Evolutionary conservation across 306 rosid species (phyloP).

Genomic region (Sechiopsis laciniata): DNA sequence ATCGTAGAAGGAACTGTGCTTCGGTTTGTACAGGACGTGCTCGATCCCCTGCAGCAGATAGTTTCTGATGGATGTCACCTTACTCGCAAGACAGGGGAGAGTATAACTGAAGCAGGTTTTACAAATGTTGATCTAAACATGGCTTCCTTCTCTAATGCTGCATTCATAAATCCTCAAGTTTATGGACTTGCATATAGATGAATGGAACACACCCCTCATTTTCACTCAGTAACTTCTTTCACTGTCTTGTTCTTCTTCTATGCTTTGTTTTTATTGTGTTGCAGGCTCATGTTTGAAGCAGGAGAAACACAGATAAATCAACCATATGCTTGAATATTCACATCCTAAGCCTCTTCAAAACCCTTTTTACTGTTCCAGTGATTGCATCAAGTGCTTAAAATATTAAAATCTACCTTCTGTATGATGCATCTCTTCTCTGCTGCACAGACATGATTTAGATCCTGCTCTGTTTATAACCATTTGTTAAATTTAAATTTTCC

Average conservation of each 20-base stretch:
- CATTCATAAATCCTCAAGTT: slow-evolving; percentile 50
- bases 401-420: neutral
- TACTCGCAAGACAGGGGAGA: slow-evolving; percentile 52
- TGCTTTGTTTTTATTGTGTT: neutral
- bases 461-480: too few species aligned
- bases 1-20: slow-evolving; percentile 59
- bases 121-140: slow-evolving; percentile 46
- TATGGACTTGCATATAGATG: slow-evolving; percentile 66
- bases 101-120: slow-evolving; percentile 58
- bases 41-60: slow-evolving; percentile 71
- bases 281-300: neutral
- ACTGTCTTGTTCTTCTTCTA: slow-evolving; percentile 8
- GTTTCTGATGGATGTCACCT: slow-evolving; percentile 73
- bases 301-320: neutral
- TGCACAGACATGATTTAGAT: neutral
- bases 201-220: neutral
- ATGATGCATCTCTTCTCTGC: neutral
- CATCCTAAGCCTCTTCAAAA: neutral
- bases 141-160: slow-evolving; percentile 42
- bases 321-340: neutral
- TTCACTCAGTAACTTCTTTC: slow-evolving; percentile 5
- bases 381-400: neutral
- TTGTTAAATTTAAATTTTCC: too few species aligned
- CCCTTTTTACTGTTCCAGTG: neutral
- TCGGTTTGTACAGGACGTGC: slow-evolving; percentile 48